Percentiles rank a stretch among this genome's conserved stretches.
Conservation (phyloP, 2,329 filamentous ascomycete species). For the Xylariaceae sp. region DNA sequence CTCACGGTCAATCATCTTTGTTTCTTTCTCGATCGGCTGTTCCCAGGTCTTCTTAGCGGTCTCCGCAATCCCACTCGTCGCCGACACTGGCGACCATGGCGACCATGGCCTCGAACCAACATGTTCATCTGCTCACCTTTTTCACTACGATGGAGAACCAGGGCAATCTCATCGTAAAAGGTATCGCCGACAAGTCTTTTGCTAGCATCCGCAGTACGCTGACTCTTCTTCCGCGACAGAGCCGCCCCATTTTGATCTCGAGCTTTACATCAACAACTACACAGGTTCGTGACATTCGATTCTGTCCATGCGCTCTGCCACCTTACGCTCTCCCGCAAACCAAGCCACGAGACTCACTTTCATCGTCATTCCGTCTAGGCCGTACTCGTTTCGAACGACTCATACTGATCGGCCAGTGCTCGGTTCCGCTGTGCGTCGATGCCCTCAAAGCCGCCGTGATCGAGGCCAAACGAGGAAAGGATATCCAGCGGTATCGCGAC, state of each 20-base stretch:
- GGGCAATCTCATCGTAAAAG: constrained; percentile 42
- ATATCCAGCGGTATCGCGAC: constrained; percentile 65
- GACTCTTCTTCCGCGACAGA: constrained; percentile 44
- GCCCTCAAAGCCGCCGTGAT: constrained; percentile 71
- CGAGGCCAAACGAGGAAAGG: constrained; percentile 71
- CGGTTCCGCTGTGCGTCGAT: constrained; percentile 68
- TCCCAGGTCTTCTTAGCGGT: no score
- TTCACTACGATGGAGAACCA: constrained; percentile 44
- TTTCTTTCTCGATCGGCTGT: no score
- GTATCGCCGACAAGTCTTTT: not conserved
- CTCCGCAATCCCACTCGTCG: not conserved
- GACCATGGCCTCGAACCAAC: constrained; percentile 28
- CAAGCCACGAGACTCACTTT: not conserved
- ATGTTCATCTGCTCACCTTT: constrained; percentile 35
- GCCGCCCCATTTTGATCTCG: constrained; percentile 81
- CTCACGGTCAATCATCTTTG: no score
- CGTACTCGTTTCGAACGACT: constrained; percentile 77
- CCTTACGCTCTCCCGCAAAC: not conserved
- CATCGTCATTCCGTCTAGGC: constrained; percentile 45
- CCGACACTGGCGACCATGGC: constrained; percentile 37
- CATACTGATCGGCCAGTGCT: constrained; percentile 72
- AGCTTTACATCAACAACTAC: constrained; percentile 88
- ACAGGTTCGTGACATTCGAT: constrained; percentile 51
- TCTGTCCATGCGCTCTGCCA: not conserved
- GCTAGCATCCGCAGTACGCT: not conserved